Conservation (phyloP, 2,329 filamentous ascomycete species). For the Beauveria brongniartii region DNA sequence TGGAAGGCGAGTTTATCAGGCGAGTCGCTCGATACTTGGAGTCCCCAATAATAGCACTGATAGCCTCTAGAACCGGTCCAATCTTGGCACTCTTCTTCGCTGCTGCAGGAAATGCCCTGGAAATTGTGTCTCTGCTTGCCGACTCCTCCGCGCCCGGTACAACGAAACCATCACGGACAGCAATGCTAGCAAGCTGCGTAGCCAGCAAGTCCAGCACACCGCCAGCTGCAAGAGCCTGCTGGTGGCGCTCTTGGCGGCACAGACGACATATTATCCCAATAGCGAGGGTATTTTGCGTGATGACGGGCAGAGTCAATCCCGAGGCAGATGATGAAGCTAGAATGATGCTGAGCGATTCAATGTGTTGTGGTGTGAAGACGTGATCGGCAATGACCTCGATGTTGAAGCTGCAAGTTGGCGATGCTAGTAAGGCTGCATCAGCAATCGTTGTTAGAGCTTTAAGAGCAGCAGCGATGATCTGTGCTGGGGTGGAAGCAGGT, state of each 20-base stretch:
- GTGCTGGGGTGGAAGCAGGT: constrained; percentile 52
- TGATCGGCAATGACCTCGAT: constrained; percentile 48
- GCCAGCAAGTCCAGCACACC: constrained; percentile 75
- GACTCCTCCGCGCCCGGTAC: constrained; percentile 53
- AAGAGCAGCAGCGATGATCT: constrained; percentile 65
- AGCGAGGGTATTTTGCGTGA: constrained; percentile 55
- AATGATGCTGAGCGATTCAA: constrained; percentile 57
- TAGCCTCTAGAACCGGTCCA: constrained; percentile 65
- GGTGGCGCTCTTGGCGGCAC: constrained; percentile 64
- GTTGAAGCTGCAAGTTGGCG: constrained; percentile 39
- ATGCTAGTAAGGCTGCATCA: constrained; percentile 52
- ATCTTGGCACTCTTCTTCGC: constrained; percentile 53
- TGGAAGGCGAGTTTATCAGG: constrained; percentile 58
- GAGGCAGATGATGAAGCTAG: constrained; percentile 42
- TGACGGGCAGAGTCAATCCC: constrained; percentile 40
- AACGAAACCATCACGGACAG: constrained; percentile 61
- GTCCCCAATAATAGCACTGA: constrained; percentile 67
- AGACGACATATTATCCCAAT: constrained; percentile 47
- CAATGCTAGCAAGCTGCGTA: constrained; percentile 61
- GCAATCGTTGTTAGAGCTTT: constrained; percentile 65
- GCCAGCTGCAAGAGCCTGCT: constrained; percentile 59
- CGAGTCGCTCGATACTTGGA: constrained; percentile 72
- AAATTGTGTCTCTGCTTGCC: constrained; percentile 45
- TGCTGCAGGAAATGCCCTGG: constrained; percentile 51
- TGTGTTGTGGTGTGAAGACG: constrained; percentile 55